Conservation (phyloP, 2,329 filamentous ascomycete genomes). For the Aspergillus fijiensis region DNA sequence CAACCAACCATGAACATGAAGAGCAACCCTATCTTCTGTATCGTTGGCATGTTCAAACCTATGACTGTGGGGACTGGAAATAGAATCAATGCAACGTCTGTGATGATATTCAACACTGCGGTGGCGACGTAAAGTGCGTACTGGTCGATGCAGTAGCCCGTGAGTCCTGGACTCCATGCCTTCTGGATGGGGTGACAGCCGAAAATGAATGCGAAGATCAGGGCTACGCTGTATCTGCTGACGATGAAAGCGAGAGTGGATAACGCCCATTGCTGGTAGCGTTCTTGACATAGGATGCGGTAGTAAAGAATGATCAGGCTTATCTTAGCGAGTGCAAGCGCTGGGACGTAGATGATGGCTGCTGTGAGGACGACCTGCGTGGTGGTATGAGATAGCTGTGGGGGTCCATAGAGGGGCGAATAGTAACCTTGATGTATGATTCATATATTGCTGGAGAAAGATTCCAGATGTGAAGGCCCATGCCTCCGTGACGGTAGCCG, state of each 20-base stretch:
- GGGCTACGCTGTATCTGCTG: background rate
- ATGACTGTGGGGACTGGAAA: constrained; percentile 22
- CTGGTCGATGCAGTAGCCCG: background rate
- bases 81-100: constrained; percentile 21
- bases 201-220: background rate
- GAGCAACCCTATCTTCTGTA: constrained; percentile 24
- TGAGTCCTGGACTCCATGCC: background rate
- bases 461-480: background rate
- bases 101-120: constrained; percentile 22
- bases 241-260: background rate
- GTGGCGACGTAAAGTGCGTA: constrained; percentile 17
- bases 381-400: background rate
- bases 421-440: background rate
- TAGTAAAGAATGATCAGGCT: background rate
- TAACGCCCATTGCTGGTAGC: background rate
- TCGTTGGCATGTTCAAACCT: constrained; percentile 20
- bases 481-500: background rate
- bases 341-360: background rate
- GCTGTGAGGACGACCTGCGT: background rate
- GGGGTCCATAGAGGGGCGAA: background rate
- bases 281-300: background rate
- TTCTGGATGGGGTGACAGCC: background rate
- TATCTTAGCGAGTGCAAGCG: background rate
- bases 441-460: background rate
- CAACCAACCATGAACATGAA: constrained; percentile 25